These are phyloP conservation scores for Solanum sejunctum DNA, from an alignment of 257 asterid species.

Conservation along the genomic window DNA sequence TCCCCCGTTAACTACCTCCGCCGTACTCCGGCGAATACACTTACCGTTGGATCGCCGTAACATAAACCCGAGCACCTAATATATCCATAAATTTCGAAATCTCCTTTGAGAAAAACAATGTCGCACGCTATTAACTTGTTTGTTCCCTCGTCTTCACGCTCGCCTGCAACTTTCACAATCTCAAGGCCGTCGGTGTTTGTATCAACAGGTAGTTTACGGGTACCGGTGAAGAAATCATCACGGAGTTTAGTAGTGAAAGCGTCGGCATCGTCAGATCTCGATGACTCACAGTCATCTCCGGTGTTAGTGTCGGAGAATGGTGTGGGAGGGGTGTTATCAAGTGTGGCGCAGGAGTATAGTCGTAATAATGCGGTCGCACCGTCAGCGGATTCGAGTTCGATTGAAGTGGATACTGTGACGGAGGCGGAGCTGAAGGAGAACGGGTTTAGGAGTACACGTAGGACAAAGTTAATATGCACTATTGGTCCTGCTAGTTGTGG, in stretches of 20 bases:
- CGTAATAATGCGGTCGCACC: not conserved
- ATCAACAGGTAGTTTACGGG: conserved; percentile 4
- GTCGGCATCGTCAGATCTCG: conserved; percentile 18
- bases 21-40: not conserved
- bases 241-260: not conserved
- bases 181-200: conserved; percentile 11
- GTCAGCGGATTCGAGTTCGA: conserved; percentile 43
- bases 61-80: not conserved
- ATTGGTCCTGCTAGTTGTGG: conserved; percentile 78
- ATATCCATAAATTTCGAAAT: not conserved
- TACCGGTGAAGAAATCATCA: not conserved
- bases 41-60: not conserved
- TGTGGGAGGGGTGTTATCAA: conserved; percentile 19
- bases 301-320: conserved; percentile 39
- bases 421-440: conserved; percentile 97
- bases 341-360: conserved; percentile 16
- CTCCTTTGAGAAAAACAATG: conserved; percentile 1
- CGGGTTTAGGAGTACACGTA: conserved; percentile 89
- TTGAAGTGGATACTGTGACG: conserved; percentile 88
- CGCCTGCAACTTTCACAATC: not conserved
- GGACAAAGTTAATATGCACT: conserved; percentile 87
- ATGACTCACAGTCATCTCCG: not conserved
- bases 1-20: not conserved
- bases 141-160: conserved; percentile 13
- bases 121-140: conserved; percentile 20